Percentiles rank a stretch among this genome's conserved stretches.
Evolutionary conservation across 257 asterid species (phyloP).

Genomic region (Fraxinus anomala): DNA sequence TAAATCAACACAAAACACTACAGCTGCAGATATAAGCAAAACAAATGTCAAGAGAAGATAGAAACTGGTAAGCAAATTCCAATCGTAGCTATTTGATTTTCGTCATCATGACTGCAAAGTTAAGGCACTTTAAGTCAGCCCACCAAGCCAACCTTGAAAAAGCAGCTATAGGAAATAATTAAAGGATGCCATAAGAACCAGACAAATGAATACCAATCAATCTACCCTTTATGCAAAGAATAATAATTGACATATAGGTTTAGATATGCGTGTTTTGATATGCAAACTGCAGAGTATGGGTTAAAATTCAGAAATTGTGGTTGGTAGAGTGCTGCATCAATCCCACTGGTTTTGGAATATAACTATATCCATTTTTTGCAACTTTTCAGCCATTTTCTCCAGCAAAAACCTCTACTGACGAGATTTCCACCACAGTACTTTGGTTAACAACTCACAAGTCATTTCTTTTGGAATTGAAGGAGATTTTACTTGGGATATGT

Average conservation of each 20-base stretch:
- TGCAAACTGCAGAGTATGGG: background rate
- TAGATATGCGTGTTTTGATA: no score
- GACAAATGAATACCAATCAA: background rate
- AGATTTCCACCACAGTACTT: background rate
- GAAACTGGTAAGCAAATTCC: constrained; percentile 21
- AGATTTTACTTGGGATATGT: background rate
- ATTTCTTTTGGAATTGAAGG: no score
- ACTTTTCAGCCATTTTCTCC: background rate
- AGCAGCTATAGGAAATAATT: background rate
- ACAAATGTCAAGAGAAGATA: constrained; percentile 12
- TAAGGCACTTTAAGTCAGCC: background rate
- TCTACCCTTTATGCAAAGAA: background rate
- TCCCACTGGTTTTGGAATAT: background rate
- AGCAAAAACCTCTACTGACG: background rate
- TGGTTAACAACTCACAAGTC: no score
- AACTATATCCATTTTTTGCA: background rate
- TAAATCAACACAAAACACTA: constrained; percentile 23
- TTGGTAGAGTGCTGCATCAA: background rate
- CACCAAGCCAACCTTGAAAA: background rate
- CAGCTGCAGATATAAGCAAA: constrained; percentile 8
- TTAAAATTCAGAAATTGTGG: background rate
- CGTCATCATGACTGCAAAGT: background rate
- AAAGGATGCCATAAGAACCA: background rate
- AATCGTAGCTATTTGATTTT: constrained; percentile 14
- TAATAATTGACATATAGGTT: background rate